Conservation (phyloP, 257 asterid species). For the Solanum pinnatisectum region DNA sequence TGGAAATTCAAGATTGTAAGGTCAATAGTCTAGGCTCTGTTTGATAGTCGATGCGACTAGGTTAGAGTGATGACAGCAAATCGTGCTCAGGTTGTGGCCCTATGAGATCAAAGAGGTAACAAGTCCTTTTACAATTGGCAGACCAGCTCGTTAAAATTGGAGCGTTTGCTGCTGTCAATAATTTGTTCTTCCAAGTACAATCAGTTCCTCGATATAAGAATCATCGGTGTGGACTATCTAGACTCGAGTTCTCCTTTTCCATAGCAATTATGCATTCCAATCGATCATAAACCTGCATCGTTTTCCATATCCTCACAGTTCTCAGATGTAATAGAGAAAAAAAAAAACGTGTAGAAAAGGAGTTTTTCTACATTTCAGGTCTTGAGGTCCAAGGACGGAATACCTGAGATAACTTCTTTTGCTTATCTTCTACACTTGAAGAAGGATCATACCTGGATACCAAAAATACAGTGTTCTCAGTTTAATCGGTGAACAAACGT, state of each 20-base stretch:
- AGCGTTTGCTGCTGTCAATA: background rate
- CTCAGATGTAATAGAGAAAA: background rate
- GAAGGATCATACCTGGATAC: slow-evolving; percentile 69
- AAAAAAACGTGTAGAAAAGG: background rate
- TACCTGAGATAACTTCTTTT: slow-evolving; percentile 54
- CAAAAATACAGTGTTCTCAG: background rate
- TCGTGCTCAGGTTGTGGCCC: background rate
- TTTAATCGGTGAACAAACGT: background rate
- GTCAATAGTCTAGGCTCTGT: background rate
- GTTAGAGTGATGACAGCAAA: background rate
- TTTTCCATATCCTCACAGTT: background rate
- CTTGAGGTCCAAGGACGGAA: background rate
- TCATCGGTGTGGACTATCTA: slow-evolving; percentile 23
- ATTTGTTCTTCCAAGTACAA: background rate
- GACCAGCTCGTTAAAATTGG: background rate
- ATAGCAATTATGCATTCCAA: slow-evolving; percentile 64
- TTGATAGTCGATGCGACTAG: background rate
- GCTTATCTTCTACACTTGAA: slow-evolving; percentile 14
- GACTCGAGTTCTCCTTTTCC: slow-evolving; percentile 70
- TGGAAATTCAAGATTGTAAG: background rate
- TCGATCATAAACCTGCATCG: slow-evolving; percentile 56
- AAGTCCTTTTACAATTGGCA: background rate
- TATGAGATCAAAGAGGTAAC: background rate
- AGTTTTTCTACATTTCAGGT: background rate
- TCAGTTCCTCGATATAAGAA: background rate